These are phyloP conservation scores for Termitomyces heimii DNA, from an alignment of 768 basidiomycete species.

Conservation along the genomic window DNA sequence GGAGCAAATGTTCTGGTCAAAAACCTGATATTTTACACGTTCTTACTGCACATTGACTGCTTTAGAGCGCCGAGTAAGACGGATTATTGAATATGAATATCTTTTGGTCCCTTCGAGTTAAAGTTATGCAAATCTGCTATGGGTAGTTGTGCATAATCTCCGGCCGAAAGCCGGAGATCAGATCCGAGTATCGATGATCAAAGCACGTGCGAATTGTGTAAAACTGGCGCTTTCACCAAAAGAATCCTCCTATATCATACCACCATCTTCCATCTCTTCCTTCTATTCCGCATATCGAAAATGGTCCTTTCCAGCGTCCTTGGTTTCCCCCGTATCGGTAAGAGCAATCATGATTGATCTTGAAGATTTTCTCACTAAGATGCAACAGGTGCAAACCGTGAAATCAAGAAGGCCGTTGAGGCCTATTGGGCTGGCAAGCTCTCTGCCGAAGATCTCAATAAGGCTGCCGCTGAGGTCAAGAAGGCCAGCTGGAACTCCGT, in stretches of 20 bases:
- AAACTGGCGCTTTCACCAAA: constrained; percentile 22
- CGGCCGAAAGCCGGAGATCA: background rate
- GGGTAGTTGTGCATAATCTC: background rate
- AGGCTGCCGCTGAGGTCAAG: constrained; percentile 81
- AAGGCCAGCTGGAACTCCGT: constrained; percentile 84
- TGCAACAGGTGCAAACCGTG: constrained; percentile 77
- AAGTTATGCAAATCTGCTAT: background rate
- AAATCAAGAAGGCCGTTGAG: constrained; percentile 97
- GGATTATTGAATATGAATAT: background rate
- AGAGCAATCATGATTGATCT: constrained; percentile 10
- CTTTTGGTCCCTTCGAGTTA: background rate
- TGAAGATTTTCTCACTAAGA: background rate
- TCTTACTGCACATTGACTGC: background rate
- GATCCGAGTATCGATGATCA: constrained; percentile 28
- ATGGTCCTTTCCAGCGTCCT: constrained; percentile 85
- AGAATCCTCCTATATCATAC: constrained; percentile 19
- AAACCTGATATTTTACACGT: background rate
- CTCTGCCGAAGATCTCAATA: constrained; percentile 81
- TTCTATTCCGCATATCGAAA: constrained; percentile 17
- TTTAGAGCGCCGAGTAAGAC: background rate
- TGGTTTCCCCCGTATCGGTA: constrained; percentile 91
- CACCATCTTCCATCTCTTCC: constrained; percentile 22
- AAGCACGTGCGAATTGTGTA: constrained; percentile 31
- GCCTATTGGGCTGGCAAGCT: constrained; percentile 96
- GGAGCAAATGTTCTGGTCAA: background rate